Evolutionary conservation across 106 monocot species (phyloP).

Genomic region (Hemerocallis citrina): DNA sequence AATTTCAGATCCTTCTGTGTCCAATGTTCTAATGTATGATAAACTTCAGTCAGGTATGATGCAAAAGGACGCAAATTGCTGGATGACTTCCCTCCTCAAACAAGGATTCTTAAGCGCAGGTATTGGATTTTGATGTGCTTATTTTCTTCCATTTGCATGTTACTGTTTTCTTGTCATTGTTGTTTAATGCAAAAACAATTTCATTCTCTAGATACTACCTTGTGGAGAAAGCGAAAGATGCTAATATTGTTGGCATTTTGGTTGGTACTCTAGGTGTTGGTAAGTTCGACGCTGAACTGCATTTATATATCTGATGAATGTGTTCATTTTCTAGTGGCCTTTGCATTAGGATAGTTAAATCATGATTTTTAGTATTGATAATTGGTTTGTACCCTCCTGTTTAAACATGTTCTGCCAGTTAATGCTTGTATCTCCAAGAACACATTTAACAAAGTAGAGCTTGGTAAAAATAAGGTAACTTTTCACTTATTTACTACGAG

Average conservation of each 20-base stretch:
- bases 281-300: constrained; percentile 22
- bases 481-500: not conserved
- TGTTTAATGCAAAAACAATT: not conserved
- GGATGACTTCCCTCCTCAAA: constrained; percentile 46
- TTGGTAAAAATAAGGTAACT: not conserved
- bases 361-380: not conserved
- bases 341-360: not conserved
- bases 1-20: not conserved
- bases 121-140: constrained; percentile 11
- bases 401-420: not conserved
- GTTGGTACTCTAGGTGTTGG: constrained; percentile 90
- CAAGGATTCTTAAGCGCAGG: constrained; percentile 86
- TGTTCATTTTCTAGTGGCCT: not conserved
- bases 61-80: constrained; percentile 30
- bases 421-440: not conserved
- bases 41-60: constrained; percentile 81
- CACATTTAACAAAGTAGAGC: not conserved
- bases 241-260: constrained; percentile 97
- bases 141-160: not conserved
- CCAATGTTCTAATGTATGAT: constrained; percentile 12
- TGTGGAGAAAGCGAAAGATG: constrained; percentile 99
- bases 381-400: not conserved
- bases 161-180: not conserved
- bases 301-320: constrained; percentile 1
- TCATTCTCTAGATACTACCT: constrained; percentile 72